These are phyloP conservation scores for Fusarium cicatricum DNA, from an alignment of 2,329 filamentous ascomycete species.

Conservation along the genomic window DNA sequence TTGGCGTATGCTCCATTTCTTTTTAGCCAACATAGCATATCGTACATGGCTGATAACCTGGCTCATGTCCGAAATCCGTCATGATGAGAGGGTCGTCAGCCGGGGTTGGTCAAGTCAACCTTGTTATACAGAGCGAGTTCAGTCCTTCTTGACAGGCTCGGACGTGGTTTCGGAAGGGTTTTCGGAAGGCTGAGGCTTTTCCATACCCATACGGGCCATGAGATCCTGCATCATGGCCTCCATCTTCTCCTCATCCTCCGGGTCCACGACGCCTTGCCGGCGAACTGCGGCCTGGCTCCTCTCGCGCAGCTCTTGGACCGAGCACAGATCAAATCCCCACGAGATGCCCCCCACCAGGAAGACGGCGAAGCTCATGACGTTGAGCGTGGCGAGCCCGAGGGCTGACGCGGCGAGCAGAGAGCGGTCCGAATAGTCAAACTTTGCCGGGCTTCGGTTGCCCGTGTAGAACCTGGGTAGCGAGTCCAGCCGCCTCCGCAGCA, in stretches of 20 bases:
- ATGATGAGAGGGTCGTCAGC: not conserved
- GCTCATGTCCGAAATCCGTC: not conserved
- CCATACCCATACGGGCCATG: constrained; percentile 60
- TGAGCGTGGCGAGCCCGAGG: constrained; percentile 85
- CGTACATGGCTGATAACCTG: constrained; percentile 26
- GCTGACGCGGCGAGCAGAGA: constrained; percentile 80
- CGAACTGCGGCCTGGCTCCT: constrained; percentile 54
- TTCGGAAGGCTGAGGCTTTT: constrained; percentile 30
- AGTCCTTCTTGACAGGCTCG: constrained; percentile 13
- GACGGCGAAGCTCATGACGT: constrained; percentile 79
- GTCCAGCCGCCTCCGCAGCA: constrained; percentile 68
- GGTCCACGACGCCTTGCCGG: constrained; percentile 47
- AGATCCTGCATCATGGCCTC: constrained; percentile 68
- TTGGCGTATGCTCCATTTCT: not conserved
- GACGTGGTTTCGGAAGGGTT: constrained; percentile 13
- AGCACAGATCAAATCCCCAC: constrained; percentile 80
- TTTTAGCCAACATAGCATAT: constrained; percentile 13
- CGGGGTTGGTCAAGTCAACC: not conserved
- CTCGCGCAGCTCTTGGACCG: constrained; percentile 68
- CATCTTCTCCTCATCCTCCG: constrained; percentile 66
- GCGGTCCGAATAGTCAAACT: constrained; percentile 44
- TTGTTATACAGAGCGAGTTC: not conserved
- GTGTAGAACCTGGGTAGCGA: constrained; percentile 77
- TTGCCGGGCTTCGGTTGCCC: constrained; percentile 55
- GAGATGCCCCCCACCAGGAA: constrained; percentile 76